Conservation (phyloP, 1,284 basidiomycete genomes). For the Microbotryum intermedium region DNA sequence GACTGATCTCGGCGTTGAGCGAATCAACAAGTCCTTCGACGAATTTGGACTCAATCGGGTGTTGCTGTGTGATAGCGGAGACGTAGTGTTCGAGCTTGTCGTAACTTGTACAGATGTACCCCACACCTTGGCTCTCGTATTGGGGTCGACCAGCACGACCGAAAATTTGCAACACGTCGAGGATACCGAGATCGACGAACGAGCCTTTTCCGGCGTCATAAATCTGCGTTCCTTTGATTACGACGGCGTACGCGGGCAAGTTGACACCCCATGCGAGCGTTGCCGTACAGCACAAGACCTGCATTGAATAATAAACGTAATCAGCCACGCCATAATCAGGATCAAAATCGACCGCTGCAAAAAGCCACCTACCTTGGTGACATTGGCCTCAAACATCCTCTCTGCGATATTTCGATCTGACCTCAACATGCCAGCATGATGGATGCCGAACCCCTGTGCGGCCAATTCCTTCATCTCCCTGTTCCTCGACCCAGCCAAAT, state of each 20-base stretch:
- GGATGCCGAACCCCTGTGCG: slow-evolving; percentile 85
- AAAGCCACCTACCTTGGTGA: slow-evolving; percentile 83
- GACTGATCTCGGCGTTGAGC: slow-evolving; percentile 88
- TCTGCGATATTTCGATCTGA: slow-evolving; percentile 94
- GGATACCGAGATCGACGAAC: slow-evolving; percentile 85
- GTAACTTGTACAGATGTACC: slow-evolving; percentile 88
- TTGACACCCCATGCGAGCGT: slow-evolving; percentile 99
- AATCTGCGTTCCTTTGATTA: slow-evolving; percentile 97
- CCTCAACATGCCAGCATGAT: slow-evolving; percentile 97
- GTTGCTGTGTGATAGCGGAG: slow-evolving; percentile 45
- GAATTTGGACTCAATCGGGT: slow-evolving; percentile 95
- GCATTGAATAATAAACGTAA: slow-evolving; percentile 5
- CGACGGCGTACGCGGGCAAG: slow-evolving; percentile 87
- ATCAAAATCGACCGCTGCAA: too few species aligned
- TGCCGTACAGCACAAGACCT: slow-evolving; percentile 96
- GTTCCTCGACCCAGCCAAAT: slow-evolving; percentile 73
- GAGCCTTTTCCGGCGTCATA: slow-evolving; percentile 83
- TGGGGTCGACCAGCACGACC: slow-evolving; percentile 93
- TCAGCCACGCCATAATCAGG: background rate
- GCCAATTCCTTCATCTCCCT: slow-evolving; percentile 96
- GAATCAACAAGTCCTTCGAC: slow-evolving; percentile 78
- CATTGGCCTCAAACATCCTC: slow-evolving; percentile 79
- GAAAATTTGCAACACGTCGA: slow-evolving; percentile 94
- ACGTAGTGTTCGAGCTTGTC: slow-evolving; percentile 87
- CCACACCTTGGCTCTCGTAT: slow-evolving; percentile 88